phyloP scores from a whole-genome alignment of 2,329 filamentous ascomycete species.

The Catunica adiposa region DNA sequence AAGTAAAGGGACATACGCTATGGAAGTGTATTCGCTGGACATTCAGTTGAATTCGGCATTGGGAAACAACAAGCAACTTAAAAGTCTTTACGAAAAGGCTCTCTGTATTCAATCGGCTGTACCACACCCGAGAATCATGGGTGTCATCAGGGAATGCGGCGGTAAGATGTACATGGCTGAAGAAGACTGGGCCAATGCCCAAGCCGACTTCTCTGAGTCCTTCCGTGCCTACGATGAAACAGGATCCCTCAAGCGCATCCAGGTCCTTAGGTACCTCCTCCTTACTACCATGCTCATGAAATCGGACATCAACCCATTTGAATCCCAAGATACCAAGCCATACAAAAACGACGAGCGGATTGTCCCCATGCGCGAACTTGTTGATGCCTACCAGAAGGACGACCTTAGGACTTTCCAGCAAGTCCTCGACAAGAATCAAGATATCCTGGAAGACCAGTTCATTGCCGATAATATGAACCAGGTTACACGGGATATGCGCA shows the following conservation, averaged over 20 bases:
- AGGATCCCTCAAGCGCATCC: slow-evolving; percentile 75
- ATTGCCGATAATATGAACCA: slow-evolving; percentile 99
- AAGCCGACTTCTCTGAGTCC: slow-evolving; percentile 95
- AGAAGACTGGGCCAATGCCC: slow-evolving; percentile 96
- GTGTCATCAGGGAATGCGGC: slow-evolving; percentile 93
- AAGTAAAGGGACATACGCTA: slow-evolving; percentile 87
- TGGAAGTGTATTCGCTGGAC: slow-evolving; percentile 91
- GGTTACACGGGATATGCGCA: slow-evolving; percentile 94
- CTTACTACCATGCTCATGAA: slow-evolving; percentile 97
- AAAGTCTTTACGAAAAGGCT: slow-evolving; percentile 79
- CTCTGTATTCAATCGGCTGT: slow-evolving; percentile 91
- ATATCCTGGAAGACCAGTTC: slow-evolving; percentile 80
- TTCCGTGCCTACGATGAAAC: slow-evolving; percentile 99
- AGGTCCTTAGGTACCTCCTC: slow-evolving; percentile 92
- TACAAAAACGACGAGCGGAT: slow-evolving; percentile 94
- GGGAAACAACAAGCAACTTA: slow-evolving; percentile 92
- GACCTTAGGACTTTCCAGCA: slow-evolving; percentile 85
- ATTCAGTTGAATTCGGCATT: slow-evolving; percentile 98
- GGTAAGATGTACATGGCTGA: slow-evolving; percentile 99
- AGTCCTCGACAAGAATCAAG: slow-evolving; percentile 72
- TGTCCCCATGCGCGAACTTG: slow-evolving; percentile 89
- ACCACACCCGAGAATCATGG: slow-evolving; percentile 97
- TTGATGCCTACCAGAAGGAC: slow-evolving; percentile 90
- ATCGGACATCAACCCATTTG: slow-evolving; percentile 95
- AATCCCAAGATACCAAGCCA: slow-evolving; percentile 95